Percentiles rank a stretch among this genome's conserved stretches.
Evolutionary conservation across 805 yeast genomes (phyloP).

Genomic region (Candida railenensis): DNA sequence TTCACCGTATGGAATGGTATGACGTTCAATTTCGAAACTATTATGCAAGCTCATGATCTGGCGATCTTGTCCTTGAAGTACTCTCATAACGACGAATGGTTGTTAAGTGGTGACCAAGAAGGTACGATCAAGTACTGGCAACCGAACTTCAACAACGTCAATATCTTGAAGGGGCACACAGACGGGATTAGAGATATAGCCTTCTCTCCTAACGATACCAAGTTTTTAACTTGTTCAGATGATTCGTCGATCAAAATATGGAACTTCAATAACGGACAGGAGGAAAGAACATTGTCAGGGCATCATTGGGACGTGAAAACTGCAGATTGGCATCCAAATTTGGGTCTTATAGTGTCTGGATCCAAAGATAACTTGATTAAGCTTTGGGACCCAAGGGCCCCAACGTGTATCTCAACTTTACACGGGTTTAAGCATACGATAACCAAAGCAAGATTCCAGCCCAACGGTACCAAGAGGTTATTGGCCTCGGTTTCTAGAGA

Average conservation of each 20-base stretch:
- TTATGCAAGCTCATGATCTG: constrained; percentile 97
- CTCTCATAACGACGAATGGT: constrained; percentile 92
- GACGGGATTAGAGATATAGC: constrained; percentile 85
- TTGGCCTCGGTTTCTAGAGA: constrained; percentile 89
- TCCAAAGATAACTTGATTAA: constrained; percentile 93
- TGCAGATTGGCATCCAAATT: constrained; percentile 92
- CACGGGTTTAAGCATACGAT: constrained; percentile 95
- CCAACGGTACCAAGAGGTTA: constrained; percentile 66
- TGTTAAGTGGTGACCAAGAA: constrained; percentile 88
- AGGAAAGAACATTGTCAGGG: constrained; percentile 78
- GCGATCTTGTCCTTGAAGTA: constrained; percentile 79
- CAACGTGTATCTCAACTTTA: constrained; percentile 71
- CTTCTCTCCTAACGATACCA: constrained; percentile 86
- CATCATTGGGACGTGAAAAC: constrained; percentile 99
- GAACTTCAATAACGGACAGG: constrained; percentile 87
- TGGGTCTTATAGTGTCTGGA: constrained; percentile 87
- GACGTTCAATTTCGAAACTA: constrained; percentile 92
- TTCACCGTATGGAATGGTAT: constrained; percentile 96
- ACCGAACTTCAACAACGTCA: constrained; percentile 95
- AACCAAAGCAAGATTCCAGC: constrained; percentile 82
- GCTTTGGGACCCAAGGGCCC: constrained; percentile 93
- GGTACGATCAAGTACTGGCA: constrained; percentile 96
- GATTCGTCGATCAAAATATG: constrained; percentile 89
- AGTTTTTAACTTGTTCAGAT: constrained; percentile 92
- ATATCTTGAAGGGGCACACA: constrained; percentile 68